Conservation (phyloP, 2,329 filamentous ascomycete genomes). For the Trichophyton schoenleinii region DNA sequence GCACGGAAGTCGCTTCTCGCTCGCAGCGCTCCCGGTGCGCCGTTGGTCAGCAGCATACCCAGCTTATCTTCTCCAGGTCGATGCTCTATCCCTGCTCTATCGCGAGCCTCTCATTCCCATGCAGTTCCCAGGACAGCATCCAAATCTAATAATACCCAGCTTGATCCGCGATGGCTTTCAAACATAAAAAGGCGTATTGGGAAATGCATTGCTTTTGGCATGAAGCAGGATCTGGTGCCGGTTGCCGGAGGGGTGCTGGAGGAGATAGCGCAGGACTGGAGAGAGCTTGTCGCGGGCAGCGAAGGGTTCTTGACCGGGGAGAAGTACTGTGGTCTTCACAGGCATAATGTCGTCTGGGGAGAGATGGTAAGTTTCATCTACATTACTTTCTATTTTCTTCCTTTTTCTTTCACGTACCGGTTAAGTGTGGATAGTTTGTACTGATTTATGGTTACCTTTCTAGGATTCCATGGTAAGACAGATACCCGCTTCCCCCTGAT, state of each 20-base stretch:
- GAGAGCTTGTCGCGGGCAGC: conserved; percentile 56
- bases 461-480: conserved; percentile 37
- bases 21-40: background rate
- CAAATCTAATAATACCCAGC: conserved; percentile 13
- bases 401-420: background rate
- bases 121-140: background rate
- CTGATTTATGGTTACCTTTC: conserved; percentile 12
- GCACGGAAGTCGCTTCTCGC: background rate
- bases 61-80: background rate
- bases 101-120: background rate
- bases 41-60: background rate
- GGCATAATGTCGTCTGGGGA: conserved; percentile 64
- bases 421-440: background rate
- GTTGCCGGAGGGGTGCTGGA: conserved; percentile 49
- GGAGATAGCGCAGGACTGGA: conserved; percentile 54
- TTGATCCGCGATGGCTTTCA: conserved; percentile 55
- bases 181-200: conserved; percentile 56
- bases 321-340: conserved; percentile 49
- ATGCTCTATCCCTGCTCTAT: background rate
- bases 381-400: too few relatives aligned
- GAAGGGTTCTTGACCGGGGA: conserved; percentile 61
- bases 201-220: conserved; percentile 62
- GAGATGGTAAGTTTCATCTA: conserved; percentile 54
- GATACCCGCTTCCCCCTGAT: conserved; percentile 9
- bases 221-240: conserved; percentile 44